Evolutionary conservation across 331 rosid genomes (phyloP).

Genomic region (Dryas integrifolia): DNA sequence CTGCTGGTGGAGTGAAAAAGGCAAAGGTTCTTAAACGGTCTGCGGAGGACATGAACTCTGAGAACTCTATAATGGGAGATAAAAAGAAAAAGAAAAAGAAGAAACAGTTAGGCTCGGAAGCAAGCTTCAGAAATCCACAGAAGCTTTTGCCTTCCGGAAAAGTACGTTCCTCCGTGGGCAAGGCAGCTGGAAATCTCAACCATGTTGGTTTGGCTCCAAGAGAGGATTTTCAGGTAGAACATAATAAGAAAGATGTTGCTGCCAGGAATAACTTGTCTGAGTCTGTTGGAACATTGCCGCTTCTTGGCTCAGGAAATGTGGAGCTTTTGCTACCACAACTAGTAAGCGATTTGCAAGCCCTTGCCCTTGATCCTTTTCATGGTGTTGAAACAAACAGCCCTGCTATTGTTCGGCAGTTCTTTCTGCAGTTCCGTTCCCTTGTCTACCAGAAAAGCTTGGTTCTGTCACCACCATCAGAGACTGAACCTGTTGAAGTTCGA

Average conservation of each 20-base stretch:
- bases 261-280: constrained; percentile 25
- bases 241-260: constrained; percentile 36
- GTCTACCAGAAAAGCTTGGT: constrained; percentile 82
- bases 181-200: constrained; percentile 35
- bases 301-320: constrained; percentile 34
- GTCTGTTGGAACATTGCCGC: constrained; percentile 16
- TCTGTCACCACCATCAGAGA: constrained; percentile 57
- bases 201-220: constrained; percentile 38
- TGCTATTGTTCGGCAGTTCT: constrained; percentile 50
- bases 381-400: constrained; percentile 57
- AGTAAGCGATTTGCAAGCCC: constrained; percentile 67
- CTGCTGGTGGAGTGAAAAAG: constrained; percentile 50
- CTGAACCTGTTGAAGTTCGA: constrained; percentile 52
- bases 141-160: constrained; percentile 44
- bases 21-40: constrained; percentile 54
- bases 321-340: constrained; percentile 56
- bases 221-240: constrained; percentile 44
- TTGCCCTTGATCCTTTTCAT: constrained; percentile 85
- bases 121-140: constrained; percentile 37
- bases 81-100: constrained; percentile 67
- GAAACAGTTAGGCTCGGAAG: constrained; percentile 39
- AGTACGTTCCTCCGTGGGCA: constrained; percentile 30
- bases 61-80: constrained; percentile 40
- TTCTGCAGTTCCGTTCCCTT: constrained; percentile 80
- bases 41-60: constrained; percentile 41